Evolutionary conservation across 441 rosid species (phyloP).

Genomic region (Brassica hybrid): DNA sequence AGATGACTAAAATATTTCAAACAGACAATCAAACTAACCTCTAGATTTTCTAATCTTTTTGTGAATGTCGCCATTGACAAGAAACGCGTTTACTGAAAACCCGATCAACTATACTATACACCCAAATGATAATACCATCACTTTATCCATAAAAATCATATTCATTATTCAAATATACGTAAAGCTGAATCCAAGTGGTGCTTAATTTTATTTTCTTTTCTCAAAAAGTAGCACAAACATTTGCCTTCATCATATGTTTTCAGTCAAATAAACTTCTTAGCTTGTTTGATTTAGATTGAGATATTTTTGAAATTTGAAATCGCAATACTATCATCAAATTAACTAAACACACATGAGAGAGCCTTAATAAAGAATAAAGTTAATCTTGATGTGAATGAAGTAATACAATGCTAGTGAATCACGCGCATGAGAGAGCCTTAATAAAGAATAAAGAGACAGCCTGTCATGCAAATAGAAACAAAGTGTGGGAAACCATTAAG

Average conservation of each 20-base stretch:
- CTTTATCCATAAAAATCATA: background rate
- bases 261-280: background rate
- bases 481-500: slow-evolving; percentile 27
- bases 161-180: background rate
- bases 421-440: background rate
- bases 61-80: background rate
- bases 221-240: background rate
- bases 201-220: background rate
- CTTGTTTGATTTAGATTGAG: background rate
- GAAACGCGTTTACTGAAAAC: background rate
- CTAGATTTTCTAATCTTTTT: background rate
- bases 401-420: background rate
- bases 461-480: slow-evolving; percentile 42
- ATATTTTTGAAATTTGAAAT: background rate
- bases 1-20: background rate
- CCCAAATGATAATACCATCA: background rate
- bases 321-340: background rate
- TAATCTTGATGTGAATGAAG: background rate
- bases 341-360: background rate
- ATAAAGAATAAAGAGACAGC: background rate
- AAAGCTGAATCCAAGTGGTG: background rate
- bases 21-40: background rate
- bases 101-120: background rate
- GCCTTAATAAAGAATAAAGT: background rate
- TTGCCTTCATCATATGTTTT: background rate